Evolutionary conservation across 169 alveolate genomes (phyloP).

Genomic region (Eimeria zaria): DNA sequence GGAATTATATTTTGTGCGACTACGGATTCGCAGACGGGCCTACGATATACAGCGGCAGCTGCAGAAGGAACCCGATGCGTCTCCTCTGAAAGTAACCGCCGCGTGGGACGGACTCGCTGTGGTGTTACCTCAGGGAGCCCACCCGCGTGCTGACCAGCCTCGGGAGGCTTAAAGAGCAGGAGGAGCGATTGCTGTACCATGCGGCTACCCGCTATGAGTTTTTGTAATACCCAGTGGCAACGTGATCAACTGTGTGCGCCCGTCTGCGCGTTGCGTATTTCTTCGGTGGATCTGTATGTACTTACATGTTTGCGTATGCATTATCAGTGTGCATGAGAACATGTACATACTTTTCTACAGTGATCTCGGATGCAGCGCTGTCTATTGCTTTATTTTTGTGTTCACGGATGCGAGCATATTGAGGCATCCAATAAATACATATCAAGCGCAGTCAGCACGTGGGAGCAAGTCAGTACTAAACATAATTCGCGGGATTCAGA

Average conservation of each 20-base stretch:
- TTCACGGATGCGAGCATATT: background rate
- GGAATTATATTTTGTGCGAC: background rate
- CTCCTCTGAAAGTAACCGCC: conserved; percentile 42
- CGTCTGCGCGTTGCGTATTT: background rate
- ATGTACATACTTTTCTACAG: background rate
- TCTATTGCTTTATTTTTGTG: background rate
- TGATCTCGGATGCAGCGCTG: background rate
- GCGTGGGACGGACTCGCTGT: conserved; percentile 74
- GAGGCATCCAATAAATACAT: background rate
- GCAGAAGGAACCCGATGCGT: background rate
- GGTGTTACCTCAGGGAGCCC: conserved; percentile 61
- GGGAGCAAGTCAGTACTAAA: background rate
- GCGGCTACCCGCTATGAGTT: background rate
- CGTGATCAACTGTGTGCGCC: background rate
- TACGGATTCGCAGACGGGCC: conserved; percentile 42
- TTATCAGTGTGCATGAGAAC: background rate
- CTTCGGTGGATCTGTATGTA: background rate
- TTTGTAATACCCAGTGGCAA: background rate
- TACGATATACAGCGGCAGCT: conserved; percentile 75
- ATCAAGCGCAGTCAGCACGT: background rate
- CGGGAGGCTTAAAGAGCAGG: background rate
- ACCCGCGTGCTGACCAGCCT: conserved; percentile 2
- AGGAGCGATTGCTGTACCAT: conserved; percentile 1
- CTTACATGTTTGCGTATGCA: background rate
- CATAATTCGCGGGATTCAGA: background rate